Percentiles rank a stretch among this genome's conserved stretches.
phyloP scores from a whole-genome alignment of 768 basidiomycete species.

The Xanthoconium stramineum region DNA sequence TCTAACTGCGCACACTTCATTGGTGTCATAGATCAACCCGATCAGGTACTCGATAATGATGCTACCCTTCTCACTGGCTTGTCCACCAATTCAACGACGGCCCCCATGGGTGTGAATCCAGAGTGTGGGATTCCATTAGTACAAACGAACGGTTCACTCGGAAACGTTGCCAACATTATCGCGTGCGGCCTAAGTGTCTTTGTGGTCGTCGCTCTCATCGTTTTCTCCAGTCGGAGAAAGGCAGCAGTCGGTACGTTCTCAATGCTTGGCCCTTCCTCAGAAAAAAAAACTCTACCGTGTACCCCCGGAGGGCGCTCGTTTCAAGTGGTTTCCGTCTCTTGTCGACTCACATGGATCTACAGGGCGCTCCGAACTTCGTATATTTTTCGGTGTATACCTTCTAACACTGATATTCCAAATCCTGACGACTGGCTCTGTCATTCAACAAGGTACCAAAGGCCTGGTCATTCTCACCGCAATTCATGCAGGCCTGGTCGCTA shows the following conservation, averaged over 20 bases:
- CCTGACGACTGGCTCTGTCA: slow-evolving; percentile 72
- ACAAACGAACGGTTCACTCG: slow-evolving; percentile 56
- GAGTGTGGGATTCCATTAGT: slow-evolving; percentile 72
- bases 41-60: slow-evolving; percentile 40
- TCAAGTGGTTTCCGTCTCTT: not conserved
- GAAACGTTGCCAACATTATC: slow-evolving; percentile 85
- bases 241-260: slow-evolving; percentile 79
- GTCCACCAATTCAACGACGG: slow-evolving; percentile 45
- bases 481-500: slow-evolving; percentile 73
- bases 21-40: slow-evolving; percentile 24
- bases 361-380: slow-evolving; percentile 70
- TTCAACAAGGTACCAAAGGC: slow-evolving; percentile 71
- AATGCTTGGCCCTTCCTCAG: not conserved
- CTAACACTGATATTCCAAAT: slow-evolving; percentile 77
- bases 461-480: slow-evolving; percentile 72
- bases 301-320: not conserved
- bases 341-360: slow-evolving; percentile 2
- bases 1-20: slow-evolving; percentile 3
- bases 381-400: slow-evolving; percentile 64
- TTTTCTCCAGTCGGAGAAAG: slow-evolving; percentile 58
- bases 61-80: slow-evolving; percentile 35
- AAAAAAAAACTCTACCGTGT: not conserved
- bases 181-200: slow-evolving; percentile 73
- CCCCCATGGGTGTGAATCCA: slow-evolving; percentile 83
- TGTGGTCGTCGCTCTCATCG: slow-evolving; percentile 54